Conservation (phyloP, 2,329 filamentous ascomycete genomes). For the Myriosclerotinia curreyana region DNA sequence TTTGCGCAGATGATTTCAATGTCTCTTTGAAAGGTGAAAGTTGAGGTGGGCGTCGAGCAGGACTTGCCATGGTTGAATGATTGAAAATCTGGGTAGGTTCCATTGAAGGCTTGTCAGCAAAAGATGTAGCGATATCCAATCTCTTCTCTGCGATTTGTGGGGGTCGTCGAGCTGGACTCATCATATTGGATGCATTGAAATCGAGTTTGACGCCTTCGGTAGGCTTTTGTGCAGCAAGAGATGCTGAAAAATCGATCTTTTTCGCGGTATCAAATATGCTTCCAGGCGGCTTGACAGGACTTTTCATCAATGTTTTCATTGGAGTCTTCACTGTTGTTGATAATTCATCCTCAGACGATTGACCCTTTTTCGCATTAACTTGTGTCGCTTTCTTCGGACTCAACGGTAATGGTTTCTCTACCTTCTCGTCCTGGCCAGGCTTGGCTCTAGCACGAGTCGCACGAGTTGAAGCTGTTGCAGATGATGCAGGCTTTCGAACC, state of each 20-base stretch:
- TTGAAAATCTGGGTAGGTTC: conserved; percentile 40
- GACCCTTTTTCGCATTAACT: conserved; percentile 47
- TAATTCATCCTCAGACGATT: conserved; percentile 59
- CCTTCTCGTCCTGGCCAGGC: conserved; percentile 35
- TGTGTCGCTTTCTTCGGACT: conserved; percentile 65
- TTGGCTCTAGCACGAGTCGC: conserved; percentile 38
- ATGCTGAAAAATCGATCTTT: conserved; percentile 41
- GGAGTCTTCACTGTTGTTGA: conserved; percentile 51
- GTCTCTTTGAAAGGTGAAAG: conserved; percentile 55
- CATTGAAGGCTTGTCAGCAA: conserved; percentile 34
- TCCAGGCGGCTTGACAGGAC: conserved; percentile 51
- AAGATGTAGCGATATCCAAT: conserved; percentile 39
- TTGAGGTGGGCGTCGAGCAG: conserved; percentile 52
- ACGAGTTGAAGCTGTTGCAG: conserved; percentile 32
- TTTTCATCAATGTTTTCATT: conserved; percentile 53
- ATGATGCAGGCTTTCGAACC: conserved; percentile 47
- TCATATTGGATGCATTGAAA: conserved; percentile 43
- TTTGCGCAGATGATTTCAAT: conserved; percentile 56
- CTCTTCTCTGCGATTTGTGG: conserved; percentile 43
- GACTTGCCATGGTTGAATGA: conserved; percentile 49
- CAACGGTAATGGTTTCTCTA: conserved; percentile 50
- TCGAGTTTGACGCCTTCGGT: conserved; percentile 39
- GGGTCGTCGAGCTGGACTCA: conserved; percentile 55
- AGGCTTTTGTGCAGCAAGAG: conserved; percentile 34
- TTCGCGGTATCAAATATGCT: conserved; percentile 38